Percentiles rank a stretch among this genome's conserved stretches.
phyloP scores from a whole-genome alignment of 176 grass and related monocot genomes.

The Coix lacrymajobi region DNA sequence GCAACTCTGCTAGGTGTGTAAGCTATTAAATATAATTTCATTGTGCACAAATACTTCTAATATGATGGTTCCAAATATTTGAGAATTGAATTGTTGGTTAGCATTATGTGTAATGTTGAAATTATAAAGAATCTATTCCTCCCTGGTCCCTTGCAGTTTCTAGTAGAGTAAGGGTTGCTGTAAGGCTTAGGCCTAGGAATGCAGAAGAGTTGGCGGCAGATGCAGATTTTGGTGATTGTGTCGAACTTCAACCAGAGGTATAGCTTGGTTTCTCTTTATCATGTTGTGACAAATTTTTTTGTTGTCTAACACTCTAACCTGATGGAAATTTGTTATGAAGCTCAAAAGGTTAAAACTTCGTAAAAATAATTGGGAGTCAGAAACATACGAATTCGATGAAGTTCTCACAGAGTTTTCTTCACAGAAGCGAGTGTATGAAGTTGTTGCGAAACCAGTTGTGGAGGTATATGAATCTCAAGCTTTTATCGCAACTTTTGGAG shows the following conservation, averaged over 20 bases:
- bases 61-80: conserved; percentile 2
- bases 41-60: not conserved
- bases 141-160: conserved; percentile 54
- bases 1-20: not conserved
- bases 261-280: not conserved
- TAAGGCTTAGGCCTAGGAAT: conserved; percentile 92
- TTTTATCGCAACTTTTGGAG: conserved; percentile 3
- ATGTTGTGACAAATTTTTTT: not conserved
- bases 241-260: conserved; percentile 98
- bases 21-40: not conserved
- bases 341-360: conserved; percentile 98
- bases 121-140: not conserved
- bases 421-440: conserved; percentile 99
- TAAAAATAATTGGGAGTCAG: conserved; percentile 98
- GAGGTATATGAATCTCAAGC: conserved; percentile 62
- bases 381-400: conserved; percentile 96
- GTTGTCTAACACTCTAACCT: conserved; percentile 23
- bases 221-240: conserved; percentile 96
- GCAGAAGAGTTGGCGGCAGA: conserved; percentile 74
- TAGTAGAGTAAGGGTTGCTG: conserved; percentile 92
- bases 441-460: conserved; percentile 97
- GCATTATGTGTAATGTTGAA: not conserved
- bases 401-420: conserved; percentile 97
- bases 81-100: not conserved
- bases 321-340: conserved; percentile 35